These are phyloP conservation scores for Dichomitus squalens DNA, from an alignment of 1,284 basidiomycete genomes.

Conservation along the genomic window DNA sequence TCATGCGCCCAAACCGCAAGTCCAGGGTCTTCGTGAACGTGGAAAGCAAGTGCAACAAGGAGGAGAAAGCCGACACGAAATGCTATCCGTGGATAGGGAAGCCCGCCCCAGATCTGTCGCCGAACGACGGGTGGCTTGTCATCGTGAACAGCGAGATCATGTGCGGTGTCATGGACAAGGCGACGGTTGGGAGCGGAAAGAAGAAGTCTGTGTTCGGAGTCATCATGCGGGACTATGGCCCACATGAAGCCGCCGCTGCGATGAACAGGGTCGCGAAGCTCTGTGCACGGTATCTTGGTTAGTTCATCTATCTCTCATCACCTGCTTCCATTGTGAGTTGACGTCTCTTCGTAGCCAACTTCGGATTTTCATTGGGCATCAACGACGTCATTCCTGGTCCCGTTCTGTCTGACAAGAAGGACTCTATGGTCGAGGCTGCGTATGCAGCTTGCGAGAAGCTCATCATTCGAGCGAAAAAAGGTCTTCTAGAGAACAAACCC, in stretches of 20 bases:
- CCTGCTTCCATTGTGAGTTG: no score
- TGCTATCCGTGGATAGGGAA: constrained; percentile 66
- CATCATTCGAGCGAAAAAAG: constrained; percentile 90
- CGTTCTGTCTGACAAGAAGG: constrained; percentile 80
- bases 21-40: constrained; percentile 92
- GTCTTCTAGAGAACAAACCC: constrained; percentile 93
- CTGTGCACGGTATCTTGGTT: constrained; percentile 92
- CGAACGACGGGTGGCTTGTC: constrained; percentile 98
- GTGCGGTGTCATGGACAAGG: constrained; percentile 99
- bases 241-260: constrained; percentile 90
- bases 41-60: constrained; percentile 95
- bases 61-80: constrained; percentile 76
- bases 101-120: constrained; percentile 83
- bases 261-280: constrained; percentile 98
- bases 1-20: constrained; percentile 92
- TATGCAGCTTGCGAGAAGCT: constrained; percentile 88
- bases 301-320: constrained; percentile 28
- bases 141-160: constrained; percentile 99
- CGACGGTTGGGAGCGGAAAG: constrained; percentile 97
- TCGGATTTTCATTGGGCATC: constrained; percentile 98
- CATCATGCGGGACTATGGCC: constrained; percentile 96
- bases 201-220: constrained; percentile 99
- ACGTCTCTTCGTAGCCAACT: constrained; percentile 70
- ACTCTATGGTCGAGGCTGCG: constrained; percentile 85
- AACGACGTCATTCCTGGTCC: constrained; percentile 98